These are phyloP conservation scores for Candida pseudoviswanathii DNA, from an alignment of 1,139 yeast genomes.

Conservation along the genomic window DNA sequence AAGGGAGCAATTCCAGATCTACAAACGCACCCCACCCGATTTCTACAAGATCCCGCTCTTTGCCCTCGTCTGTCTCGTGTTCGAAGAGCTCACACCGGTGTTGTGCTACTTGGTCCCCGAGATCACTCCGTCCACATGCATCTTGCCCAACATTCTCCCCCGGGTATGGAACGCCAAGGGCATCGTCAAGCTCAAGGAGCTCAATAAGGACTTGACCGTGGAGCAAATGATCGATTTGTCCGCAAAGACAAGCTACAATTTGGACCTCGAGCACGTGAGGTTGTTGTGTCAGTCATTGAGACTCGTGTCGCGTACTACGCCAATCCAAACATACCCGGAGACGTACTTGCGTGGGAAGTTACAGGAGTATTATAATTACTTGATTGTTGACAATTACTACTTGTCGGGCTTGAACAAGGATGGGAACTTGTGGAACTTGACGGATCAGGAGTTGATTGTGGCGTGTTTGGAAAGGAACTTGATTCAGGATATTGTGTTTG, in stretches of 20 bases:
- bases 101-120: slow-evolving; percentile 61
- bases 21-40: slow-evolving; percentile 62
- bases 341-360: slow-evolving; percentile 39
- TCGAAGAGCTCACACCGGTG: slow-evolving; percentile 66
- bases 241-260: slow-evolving; percentile 44
- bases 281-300: slow-evolving; percentile 36
- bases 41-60: slow-evolving; percentile 63
- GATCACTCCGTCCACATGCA: slow-evolving; percentile 70
- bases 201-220: slow-evolving; percentile 10
- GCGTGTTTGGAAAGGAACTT: slow-evolving; percentile 56
- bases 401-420: slow-evolving; percentile 40
- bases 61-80: slow-evolving; percentile 55
- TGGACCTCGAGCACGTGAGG: slow-evolving; percentile 38
- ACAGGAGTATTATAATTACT: slow-evolving; percentile 42
- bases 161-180: slow-evolving; percentile 31
- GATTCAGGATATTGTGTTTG: slow-evolving; percentile 28
- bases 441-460: slow-evolving; percentile 43
- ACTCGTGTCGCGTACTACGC: slow-evolving; percentile 43
- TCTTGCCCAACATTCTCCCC: slow-evolving; percentile 53
- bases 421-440: slow-evolving; percentile 53
- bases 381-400: slow-evolving; percentile 54
- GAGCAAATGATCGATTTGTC: slow-evolving; percentile 23
- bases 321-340: slow-evolving; percentile 39
- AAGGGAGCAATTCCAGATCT: slow-evolving; percentile 54
- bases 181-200: slow-evolving; percentile 10